phyloP scores from a whole-genome alignment of 106 monocot genomes.

The Narthecium ossifragum region DNA sequence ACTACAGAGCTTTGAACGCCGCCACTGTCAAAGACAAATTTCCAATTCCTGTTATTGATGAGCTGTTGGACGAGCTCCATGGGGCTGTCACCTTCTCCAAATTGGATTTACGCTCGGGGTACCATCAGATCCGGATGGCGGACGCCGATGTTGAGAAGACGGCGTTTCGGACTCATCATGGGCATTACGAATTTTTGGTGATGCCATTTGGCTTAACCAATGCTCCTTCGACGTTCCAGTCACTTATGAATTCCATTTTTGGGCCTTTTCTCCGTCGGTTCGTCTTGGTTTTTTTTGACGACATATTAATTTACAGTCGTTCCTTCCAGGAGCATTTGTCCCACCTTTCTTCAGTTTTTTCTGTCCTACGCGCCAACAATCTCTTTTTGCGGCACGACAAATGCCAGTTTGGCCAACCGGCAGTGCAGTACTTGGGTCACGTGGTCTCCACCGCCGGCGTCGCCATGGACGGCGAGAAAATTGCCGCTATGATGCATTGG shows the following conservation, averaged over 20 bases:
- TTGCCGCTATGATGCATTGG: background rate
- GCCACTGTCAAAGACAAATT: too few relatives aligned
- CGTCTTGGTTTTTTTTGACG: background rate
- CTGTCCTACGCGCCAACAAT: background rate
- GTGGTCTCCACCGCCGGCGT: background rate
- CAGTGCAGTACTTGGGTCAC: background rate
- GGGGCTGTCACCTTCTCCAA: too few relatives aligned
- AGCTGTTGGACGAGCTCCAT: too few relatives aligned
- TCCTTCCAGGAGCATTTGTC: background rate
- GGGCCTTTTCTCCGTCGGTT: background rate
- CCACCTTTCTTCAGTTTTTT: background rate
- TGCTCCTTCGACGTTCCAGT: background rate
- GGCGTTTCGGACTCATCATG: background rate
- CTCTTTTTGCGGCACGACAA: background rate
- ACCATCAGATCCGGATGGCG: background rate
- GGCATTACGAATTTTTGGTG: background rate
- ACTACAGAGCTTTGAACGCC: too few relatives aligned
- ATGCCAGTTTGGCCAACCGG: background rate
- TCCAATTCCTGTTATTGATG: too few relatives aligned
- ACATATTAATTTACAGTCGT: background rate
- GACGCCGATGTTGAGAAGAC: background rate
- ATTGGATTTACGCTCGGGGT: background rate
- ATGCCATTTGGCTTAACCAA: background rate
- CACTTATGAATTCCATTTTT: background rate
- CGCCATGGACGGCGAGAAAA: background rate